A percentile compares a stretch with the other conserved stretches of the same genome.
Conservation (phyloP, 345 rosid species). For the Bruguiera gymnorhiza region DNA sequence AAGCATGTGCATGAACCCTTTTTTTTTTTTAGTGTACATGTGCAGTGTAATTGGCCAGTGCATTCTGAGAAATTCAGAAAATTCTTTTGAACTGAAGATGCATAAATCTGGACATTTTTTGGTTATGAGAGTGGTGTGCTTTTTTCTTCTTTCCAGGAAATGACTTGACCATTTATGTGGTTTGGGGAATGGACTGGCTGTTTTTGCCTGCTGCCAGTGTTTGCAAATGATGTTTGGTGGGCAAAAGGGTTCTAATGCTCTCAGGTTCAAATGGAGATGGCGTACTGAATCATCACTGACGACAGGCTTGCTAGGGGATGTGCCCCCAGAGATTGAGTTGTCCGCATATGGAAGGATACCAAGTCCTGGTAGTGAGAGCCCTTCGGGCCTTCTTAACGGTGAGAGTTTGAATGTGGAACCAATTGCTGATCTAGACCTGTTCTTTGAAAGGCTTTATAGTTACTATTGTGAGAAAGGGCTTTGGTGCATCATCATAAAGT, state of each 20-base stretch:
- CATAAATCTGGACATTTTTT: not conserved
- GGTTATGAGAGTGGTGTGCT: not conserved
- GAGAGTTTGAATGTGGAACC: conserved; percentile 77
- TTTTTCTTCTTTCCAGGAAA: conserved; percentile 11
- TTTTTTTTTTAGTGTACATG: too few species aligned
- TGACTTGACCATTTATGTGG: conserved; percentile 19
- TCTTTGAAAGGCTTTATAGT: conserved; percentile 85
- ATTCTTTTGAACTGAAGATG: not conserved
- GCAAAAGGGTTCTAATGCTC: conserved; percentile 55
- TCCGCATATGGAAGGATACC: conserved; percentile 75
- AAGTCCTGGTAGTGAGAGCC: conserved; percentile 97
- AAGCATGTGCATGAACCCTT: too few species aligned
- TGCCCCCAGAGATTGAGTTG: conserved; percentile 82
- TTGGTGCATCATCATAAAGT: conserved; percentile 88
- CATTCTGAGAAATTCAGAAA: not conserved
- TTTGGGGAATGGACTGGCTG: conserved; percentile 84
- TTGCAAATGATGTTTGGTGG: conserved; percentile 80
- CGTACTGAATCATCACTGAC: conserved; percentile 69
- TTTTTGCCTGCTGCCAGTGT: conserved; percentile 48
- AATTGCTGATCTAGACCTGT: conserved; percentile 88
- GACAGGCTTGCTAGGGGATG: conserved; percentile 73
- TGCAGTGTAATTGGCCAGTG: not conserved
- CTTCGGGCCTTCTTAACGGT: conserved; percentile 90
- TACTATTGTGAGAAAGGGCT: conserved; percentile 96
- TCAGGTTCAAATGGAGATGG: conserved; percentile 66